Conservation (phyloP, 2,329 filamentous ascomycete genomes). For the Hymenoscyphus salicellus region DNA sequence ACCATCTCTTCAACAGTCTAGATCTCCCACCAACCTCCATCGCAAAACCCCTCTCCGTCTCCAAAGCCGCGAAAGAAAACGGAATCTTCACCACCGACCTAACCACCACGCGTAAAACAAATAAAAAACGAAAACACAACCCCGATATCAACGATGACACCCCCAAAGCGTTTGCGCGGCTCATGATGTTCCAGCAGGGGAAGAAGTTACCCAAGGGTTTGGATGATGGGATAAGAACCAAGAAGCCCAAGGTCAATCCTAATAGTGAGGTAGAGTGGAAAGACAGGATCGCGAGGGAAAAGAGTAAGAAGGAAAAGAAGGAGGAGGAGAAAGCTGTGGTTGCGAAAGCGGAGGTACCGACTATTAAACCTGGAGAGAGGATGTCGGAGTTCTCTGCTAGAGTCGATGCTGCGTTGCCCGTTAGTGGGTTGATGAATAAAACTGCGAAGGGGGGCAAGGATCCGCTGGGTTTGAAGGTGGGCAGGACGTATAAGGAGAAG, state of each 20-base stretch:
- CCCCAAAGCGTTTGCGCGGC: conserved; percentile 78
- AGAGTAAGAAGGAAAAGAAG: conserved; percentile 16
- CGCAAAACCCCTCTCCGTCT: conserved; percentile 57
- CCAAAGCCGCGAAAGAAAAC: conserved; percentile 43
- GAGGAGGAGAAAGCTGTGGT: conserved; percentile 22
- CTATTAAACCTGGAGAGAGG: conserved; percentile 79
- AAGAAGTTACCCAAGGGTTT: conserved; percentile 62
- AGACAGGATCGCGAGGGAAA: conserved; percentile 13
- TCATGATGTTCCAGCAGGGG: conserved; percentile 73
- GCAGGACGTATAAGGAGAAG: conserved; percentile 78
- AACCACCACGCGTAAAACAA: conserved; percentile 31
- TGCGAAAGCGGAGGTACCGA: conserved; percentile 47
- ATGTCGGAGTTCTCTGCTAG: conserved; percentile 77
- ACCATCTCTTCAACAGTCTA: conserved; percentile 27
- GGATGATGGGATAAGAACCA: conserved; percentile 61
- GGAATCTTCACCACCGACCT: conserved; percentile 37
- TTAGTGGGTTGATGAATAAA: conserved; percentile 67
- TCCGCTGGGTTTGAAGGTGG: conserved; percentile 61
- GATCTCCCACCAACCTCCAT: conserved; percentile 56
- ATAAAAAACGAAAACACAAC: conserved; percentile 50
- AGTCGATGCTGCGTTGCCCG: conserved; percentile 79
- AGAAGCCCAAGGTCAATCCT: conserved; percentile 34
- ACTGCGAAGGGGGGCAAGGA: conserved; percentile 59
- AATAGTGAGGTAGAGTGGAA: conserved; percentile 11
- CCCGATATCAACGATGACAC: conserved; percentile 65